Conservation (phyloP, 2,329 filamentous ascomycete genomes). For the Colletotrichum gloeosporioides region DNA sequence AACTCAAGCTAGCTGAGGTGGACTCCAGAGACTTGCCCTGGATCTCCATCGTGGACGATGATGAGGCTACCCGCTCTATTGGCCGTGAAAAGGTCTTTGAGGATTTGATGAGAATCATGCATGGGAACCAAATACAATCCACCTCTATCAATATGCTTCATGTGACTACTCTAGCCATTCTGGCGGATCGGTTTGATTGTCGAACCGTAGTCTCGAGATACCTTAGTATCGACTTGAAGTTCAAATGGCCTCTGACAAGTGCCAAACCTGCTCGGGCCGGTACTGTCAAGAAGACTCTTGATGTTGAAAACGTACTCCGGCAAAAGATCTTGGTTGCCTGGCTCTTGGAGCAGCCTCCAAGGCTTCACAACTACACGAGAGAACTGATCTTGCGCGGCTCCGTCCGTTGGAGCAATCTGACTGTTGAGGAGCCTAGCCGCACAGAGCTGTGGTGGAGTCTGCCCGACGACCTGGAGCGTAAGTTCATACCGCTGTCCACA, state of each 20-base stretch:
- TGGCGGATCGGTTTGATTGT: conserved; percentile 78
- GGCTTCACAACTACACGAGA: conserved; percentile 65
- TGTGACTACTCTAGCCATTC: conserved; percentile 70
- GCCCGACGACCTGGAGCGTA: conserved; percentile 71
- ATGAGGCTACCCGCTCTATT: conserved; percentile 67
- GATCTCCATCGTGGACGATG: conserved; percentile 70
- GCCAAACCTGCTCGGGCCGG: conserved; percentile 44
- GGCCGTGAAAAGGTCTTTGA: conserved; percentile 67
- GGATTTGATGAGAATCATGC: conserved; percentile 72
- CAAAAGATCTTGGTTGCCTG: conserved; percentile 74
- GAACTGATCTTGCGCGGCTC: conserved; percentile 73
- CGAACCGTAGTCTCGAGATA: conserved; percentile 59
- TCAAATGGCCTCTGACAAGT: conserved; percentile 58
- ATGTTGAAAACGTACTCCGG: conserved; percentile 69
- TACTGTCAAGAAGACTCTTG: conserved; percentile 36
- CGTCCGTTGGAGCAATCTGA: conserved; percentile 55
- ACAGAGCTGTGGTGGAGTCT: conserved; percentile 74
- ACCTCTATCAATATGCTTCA: conserved; percentile 59
- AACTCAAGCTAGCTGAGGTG: conserved; percentile 54
- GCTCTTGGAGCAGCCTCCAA: conserved; percentile 66
- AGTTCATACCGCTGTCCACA: conserved; percentile 25
- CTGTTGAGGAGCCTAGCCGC: conserved; percentile 30
- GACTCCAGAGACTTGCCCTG: conserved; percentile 62
- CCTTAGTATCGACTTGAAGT: conserved; percentile 52
- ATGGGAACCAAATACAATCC: conserved; percentile 53